Conservation (phyloP, 768 basidiomycete species). For the Agrocybe chaxingu region DNA sequence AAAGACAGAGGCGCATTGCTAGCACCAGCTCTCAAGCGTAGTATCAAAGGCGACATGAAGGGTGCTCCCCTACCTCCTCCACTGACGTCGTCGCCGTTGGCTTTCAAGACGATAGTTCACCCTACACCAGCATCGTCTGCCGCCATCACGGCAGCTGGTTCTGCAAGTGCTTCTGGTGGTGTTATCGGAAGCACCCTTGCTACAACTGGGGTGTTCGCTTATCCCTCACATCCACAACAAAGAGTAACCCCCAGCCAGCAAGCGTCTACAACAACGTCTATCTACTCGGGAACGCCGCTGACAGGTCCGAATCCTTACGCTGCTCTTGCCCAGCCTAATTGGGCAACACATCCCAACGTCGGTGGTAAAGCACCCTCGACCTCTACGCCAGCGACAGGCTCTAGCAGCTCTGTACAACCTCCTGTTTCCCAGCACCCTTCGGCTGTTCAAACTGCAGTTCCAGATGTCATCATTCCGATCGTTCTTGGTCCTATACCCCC, state of each 20-base stretch:
- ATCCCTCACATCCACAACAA: conserved; percentile 31
- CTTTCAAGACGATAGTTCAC: conserved; percentile 35
- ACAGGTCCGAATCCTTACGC: conserved; percentile 37
- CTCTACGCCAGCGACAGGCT: conserved; percentile 22
- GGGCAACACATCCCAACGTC: conserved; percentile 28
- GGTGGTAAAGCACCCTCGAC: conserved; percentile 14
- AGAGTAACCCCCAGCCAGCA: conserved; percentile 21
- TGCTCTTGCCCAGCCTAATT: conserved; percentile 29
- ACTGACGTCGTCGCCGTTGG: conserved; percentile 60
- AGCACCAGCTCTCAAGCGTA: conserved; percentile 69
- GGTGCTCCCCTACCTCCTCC: conserved; percentile 64
- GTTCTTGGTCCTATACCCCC: conserved; percentile 69
- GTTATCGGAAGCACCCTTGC: conserved; percentile 17
- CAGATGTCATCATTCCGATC: conserved; percentile 73
- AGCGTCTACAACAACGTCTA: conserved; percentile 21
- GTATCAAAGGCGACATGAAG: conserved; percentile 61
- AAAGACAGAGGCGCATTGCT: conserved; percentile 55
- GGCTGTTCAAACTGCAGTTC: conserved; percentile 26
- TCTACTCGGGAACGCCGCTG: conserved; percentile 22
- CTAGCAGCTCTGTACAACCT: conserved; percentile 21
- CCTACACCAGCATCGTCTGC: conserved; percentile 16
- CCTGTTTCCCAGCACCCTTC: conserved; percentile 22
- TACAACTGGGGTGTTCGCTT: conserved; percentile 41
- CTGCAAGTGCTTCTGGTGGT: neutral
- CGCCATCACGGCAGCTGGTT: conserved; percentile 15